Conservation (phyloP, 805 yeast genomes). For the Saturnispora ahearnii region DNA sequence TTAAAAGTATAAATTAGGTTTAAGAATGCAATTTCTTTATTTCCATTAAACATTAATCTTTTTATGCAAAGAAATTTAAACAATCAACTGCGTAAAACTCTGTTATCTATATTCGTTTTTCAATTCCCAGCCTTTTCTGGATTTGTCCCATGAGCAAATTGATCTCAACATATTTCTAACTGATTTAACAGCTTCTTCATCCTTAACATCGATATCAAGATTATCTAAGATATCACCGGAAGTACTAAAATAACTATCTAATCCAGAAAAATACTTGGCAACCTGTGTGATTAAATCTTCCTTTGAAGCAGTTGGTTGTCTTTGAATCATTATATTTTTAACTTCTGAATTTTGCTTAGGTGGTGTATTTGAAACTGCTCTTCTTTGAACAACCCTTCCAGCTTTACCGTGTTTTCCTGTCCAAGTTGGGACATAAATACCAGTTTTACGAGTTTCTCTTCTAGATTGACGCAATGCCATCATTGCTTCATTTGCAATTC, state of each 20-base stretch:
- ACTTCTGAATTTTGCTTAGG: background rate
- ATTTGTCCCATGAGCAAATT: constrained; percentile 60
- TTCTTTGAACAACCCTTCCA: constrained; percentile 37
- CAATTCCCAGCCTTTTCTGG: constrained; percentile 53
- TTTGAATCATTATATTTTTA: constrained; percentile 31
- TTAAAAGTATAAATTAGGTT: no score
- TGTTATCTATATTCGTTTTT: constrained; percentile 40
- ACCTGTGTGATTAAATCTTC: constrained; percentile 17
- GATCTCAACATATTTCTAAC: constrained; percentile 60
- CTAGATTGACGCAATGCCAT: constrained; percentile 55
- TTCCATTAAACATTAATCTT: no score
- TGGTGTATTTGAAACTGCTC: background rate
- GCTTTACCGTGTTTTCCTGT: constrained; percentile 88
- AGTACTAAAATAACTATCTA: constrained; percentile 25
- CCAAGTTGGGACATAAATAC: constrained; percentile 88
- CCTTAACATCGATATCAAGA: constrained; percentile 29
- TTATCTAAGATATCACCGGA: constrained; percentile 24
- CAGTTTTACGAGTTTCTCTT: constrained; percentile 34
- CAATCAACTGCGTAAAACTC: background rate
- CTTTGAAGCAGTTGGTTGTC: constrained; percentile 5
- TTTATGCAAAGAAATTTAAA: background rate
- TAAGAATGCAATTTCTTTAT: no score
- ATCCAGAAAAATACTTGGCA: constrained; percentile 22
- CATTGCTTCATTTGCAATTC: constrained; percentile 55
- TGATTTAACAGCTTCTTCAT: constrained; percentile 47